Conservation (phyloP, 2,329 filamentous ascomycete species). For the Hortaea werneckii region DNA sequence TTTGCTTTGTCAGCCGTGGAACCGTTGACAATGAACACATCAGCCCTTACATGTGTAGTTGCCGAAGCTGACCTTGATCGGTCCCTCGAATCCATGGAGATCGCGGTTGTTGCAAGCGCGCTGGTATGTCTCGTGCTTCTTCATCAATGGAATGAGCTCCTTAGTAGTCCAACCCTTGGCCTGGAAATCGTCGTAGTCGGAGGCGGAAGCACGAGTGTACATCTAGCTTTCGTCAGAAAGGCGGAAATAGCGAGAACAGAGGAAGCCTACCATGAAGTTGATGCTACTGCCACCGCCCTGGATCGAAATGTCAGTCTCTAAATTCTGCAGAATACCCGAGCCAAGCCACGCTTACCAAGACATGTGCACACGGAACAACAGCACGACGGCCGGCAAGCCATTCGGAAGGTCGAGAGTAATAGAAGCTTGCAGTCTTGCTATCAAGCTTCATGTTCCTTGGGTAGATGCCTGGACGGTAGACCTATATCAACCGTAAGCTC, state of each 20-base stretch:
- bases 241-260: neutral
- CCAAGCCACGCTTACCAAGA: slow-evolving; percentile 33
- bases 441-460: slow-evolving; percentile 69
- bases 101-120: slow-evolving; percentile 44
- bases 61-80: slow-evolving; percentile 73
- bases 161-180: slow-evolving; percentile 70
- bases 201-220: slow-evolving; percentile 62
- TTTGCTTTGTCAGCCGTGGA: slow-evolving; percentile 43
- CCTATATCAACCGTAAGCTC: neutral
- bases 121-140: slow-evolving; percentile 72
- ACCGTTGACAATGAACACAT: too few species aligned
- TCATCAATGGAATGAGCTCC: slow-evolving; percentile 66
- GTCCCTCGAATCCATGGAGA: slow-evolving; percentile 66
- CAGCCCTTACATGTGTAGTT: slow-evolving; percentile 53
- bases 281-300: slow-evolving; percentile 46
- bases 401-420: slow-evolving; percentile 64
- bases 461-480: slow-evolving; percentile 57
- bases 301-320: neutral
- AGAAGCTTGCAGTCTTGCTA: slow-evolving; percentile 74
- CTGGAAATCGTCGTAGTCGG: slow-evolving; percentile 70
- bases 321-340: too few species aligned
- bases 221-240: slow-evolving; percentile 36
- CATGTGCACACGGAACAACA: slow-evolving; percentile 63
- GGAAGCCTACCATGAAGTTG: slow-evolving; percentile 56
- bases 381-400: slow-evolving; percentile 61